Percentiles rank a stretch among this genome's conserved stretches.
phyloP scores from a whole-genome alignment of 2,329 filamentous ascomycete species.

The Cordyceps cicadae region DNA sequence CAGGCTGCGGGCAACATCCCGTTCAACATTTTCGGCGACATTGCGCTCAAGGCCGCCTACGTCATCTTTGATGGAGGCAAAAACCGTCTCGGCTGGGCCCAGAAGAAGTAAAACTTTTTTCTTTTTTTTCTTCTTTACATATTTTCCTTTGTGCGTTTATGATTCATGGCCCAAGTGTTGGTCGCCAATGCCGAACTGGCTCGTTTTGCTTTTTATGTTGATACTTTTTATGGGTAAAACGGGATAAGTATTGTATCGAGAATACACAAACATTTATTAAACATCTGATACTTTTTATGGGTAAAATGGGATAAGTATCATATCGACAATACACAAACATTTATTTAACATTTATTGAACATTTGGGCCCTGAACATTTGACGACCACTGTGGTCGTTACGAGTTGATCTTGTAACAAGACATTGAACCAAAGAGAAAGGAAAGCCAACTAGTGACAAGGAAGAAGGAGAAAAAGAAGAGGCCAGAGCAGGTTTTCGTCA shows the following conservation, averaged over 20 bases:
- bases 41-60: constrained; percentile 54
- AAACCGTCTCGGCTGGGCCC: constrained; percentile 33
- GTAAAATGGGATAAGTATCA: neutral
- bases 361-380: neutral
- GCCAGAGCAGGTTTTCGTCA: too few species aligned
- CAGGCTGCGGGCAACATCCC: constrained; percentile 41
- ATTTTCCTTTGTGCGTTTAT: neutral
- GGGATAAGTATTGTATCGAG: neutral
- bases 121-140: too few species aligned
- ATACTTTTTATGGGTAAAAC: neutral
- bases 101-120: constrained; percentile 9
- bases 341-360: neutral
- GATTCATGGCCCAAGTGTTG: neutral
- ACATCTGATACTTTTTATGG: neutral
- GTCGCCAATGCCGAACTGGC: neutral
- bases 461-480: too few species aligned
- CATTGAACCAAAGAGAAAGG: too few species aligned
- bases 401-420: too few species aligned
- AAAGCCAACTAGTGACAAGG: too few species aligned
- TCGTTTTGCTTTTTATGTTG: neutral
- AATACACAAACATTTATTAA: neutral
- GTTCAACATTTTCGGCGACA: constrained; percentile 55
- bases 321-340: neutral
- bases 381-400: too few species aligned
- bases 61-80: constrained; percentile 50